These are phyloP conservation scores for Combretum micranthum DNA, from an alignment of 345 rosid genomes.

Conservation along the genomic window DNA sequence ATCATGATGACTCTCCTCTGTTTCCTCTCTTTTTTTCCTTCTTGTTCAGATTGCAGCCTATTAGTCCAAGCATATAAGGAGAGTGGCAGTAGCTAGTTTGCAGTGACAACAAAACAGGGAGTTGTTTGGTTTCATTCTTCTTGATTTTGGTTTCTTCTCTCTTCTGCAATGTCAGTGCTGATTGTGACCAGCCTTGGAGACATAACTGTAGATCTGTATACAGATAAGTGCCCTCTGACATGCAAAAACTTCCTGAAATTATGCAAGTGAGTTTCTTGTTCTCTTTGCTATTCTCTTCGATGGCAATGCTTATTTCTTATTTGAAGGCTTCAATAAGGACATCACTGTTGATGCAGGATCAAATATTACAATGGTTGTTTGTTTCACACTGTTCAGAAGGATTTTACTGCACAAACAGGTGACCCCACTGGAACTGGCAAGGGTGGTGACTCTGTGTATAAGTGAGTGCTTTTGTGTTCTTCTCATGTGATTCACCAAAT, in stretches of 20 bases:
- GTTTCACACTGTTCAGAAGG: conserved; percentile 84
- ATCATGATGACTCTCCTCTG: no score
- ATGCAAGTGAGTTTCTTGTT: conserved; percentile 51
- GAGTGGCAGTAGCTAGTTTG: no score
- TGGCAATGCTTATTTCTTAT: not conserved
- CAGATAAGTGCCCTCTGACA: conserved; percentile 69
- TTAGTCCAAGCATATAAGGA: no score
- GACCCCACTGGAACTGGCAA: conserved; percentile 81
- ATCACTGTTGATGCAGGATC: conserved; percentile 37
- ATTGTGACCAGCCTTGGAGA: conserved; percentile 83
- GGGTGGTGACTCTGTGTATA: conserved; percentile 85
- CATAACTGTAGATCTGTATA: conserved; percentile 57
- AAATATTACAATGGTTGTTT: conserved; percentile 86
- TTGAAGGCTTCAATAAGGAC: not conserved
- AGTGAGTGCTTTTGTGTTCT: conserved; percentile 31
- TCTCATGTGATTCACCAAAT: no score
- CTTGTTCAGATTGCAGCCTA: no score
- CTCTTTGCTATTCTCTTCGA: not conserved
- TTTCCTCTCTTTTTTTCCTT: no score
- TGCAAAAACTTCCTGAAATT: conserved; percentile 93
- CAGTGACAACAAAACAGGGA: no score
- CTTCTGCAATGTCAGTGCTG: conserved; percentile 56
- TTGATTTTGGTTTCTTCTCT: no score
- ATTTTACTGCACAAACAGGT: conserved; percentile 76
- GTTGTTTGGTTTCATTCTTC: no score